Evolutionary conservation across 352 stramenopile genomes (phyloP), one percentile per base, ranked within the genome.

Genomic region (Phytophthora multivora): DNA sequence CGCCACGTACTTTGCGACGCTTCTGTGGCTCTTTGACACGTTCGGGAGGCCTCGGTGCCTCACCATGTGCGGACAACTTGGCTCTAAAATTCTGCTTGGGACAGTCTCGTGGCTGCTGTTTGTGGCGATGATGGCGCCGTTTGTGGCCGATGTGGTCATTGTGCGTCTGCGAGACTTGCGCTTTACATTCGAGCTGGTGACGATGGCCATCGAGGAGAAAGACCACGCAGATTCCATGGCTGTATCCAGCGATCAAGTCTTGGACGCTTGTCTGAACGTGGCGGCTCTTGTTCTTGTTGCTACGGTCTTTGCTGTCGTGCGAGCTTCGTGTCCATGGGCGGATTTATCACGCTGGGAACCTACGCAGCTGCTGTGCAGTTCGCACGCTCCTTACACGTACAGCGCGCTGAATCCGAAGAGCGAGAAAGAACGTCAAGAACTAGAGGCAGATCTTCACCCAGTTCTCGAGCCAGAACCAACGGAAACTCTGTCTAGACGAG

Each of bases 141-240:
- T 70, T 30, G 62, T 57, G 0, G 50, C 43, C 5, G 55, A 70
- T 33, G 18, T 66, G 6, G 33, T 70, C 25, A 40, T 70, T 15
- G 55, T 66, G 28, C 48, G 62, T 5, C 40, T 60, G 5, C 55
- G 62, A 4, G 54, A 61, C 13, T 40, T 70, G 30, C 54, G 61
- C 4, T 69, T 69, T 19, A 64, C 49, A 0, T 69, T 58, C 21
- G 47, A 69, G 6, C 48, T 69, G 13, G 50, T 66, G 11, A 28
- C 48, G 5, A 65, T 70, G 62, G 62, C 55, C 12, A 63, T 70
- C 25, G 42, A 60, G 13, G 55, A 70, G 18, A 56, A 56, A 15
- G 46, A 57, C 26, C 46, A 53, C 18, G 42, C 43, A 4, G 43
- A 50, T 5, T 56, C 62, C 3, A 43, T 51, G 9, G 33, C 47